Conservation (phyloP, 257 asterid species). For the Ajuga chamaepitys region DNA sequence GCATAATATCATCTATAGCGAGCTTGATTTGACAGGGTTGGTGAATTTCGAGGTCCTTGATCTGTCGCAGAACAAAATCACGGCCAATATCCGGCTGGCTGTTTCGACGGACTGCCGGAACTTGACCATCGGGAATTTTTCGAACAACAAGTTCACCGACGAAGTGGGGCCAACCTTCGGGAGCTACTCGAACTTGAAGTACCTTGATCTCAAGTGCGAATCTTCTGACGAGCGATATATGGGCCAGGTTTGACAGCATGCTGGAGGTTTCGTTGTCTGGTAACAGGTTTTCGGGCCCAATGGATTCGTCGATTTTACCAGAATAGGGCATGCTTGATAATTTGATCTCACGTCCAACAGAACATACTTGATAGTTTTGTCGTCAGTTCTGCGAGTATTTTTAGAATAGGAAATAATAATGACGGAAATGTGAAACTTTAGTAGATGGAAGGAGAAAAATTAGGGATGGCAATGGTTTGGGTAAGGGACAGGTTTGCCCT, state of each 20-base stretch:
- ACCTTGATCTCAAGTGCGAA: constrained; percentile 70
- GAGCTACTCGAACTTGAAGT: constrained; percentile 43
- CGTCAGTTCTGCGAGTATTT: too few relatives aligned
- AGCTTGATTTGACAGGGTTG: constrained; percentile 51
- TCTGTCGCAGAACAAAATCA: constrained; percentile 54
- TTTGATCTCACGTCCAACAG: too few relatives aligned
- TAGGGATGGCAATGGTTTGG: too few relatives aligned
- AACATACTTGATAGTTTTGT: too few relatives aligned
- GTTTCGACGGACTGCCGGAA: constrained; percentile 43
- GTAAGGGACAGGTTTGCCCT: too few relatives aligned
- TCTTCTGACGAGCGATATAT: constrained; percentile 43
- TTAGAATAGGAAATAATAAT: too few relatives aligned
- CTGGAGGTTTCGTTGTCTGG: constrained; percentile 46
- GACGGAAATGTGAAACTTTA: too few relatives aligned
- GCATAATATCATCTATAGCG: constrained; percentile 55
- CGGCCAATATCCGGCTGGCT: constrained; percentile 25
- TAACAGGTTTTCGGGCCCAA: constrained; percentile 54
- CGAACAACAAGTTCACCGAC: constrained; percentile 58
- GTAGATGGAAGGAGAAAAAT: too few relatives aligned
- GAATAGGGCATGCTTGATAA: too few relatives aligned
- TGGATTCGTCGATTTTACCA: too few relatives aligned
- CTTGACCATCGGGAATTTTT: constrained; percentile 51
- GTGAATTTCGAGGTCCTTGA: constrained; percentile 61
- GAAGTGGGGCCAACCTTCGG: constrained; percentile 40
- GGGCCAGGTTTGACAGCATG: constrained; percentile 53